Evolutionary conservation across 371 early-diverging fungal species (phyloP).

Genomic region (Parasitella parasitica): DNA sequence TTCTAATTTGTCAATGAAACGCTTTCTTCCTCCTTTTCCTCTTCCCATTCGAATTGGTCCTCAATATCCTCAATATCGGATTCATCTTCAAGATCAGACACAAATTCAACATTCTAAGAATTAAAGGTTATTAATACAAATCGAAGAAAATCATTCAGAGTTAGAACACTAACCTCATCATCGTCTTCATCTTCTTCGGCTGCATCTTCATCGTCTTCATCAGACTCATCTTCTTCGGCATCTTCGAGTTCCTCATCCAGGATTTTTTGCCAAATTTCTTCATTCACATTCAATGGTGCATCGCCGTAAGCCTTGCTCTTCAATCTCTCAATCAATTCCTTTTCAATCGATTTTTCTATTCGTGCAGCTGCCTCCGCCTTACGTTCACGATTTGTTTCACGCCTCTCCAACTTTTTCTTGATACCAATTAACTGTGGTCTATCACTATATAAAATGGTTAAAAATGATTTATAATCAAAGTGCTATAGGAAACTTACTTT

Average conservation of each 20-base stretch:
- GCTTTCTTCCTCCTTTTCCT: constrained; percentile 28
- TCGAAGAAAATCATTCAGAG: neutral
- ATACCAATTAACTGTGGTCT: constrained; percentile 82
- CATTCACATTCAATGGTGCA: constrained; percentile 88
- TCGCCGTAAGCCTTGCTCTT: constrained; percentile 93
- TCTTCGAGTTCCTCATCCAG: constrained; percentile 67
- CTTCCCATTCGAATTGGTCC: constrained; percentile 37
- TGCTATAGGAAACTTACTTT: constrained; percentile 37
- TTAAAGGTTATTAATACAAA: neutral
- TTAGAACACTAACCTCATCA: constrained; percentile 49
- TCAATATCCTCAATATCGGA: constrained; percentile 40
- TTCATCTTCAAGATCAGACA: constrained; percentile 35
- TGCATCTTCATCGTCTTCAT: constrained; percentile 67
- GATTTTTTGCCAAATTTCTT: constrained; percentile 82
- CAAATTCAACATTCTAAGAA: constrained; percentile 24
- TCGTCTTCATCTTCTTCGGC: constrained; percentile 57
- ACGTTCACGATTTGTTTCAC: constrained; percentile 89
- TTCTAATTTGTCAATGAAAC: constrained; percentile 13
- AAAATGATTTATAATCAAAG: neutral
- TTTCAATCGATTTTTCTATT: constrained; percentile 95
- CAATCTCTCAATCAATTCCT: constrained; percentile 95
- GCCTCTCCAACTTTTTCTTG: constrained; percentile 93
- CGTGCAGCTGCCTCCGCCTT: constrained; percentile 95
- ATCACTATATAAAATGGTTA: constrained; percentile 21
- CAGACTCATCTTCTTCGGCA: constrained; percentile 74